These are phyloP conservation scores for Phialocephala subalpina DNA, from an alignment of 2,329 filamentous ascomycete genomes.

Conservation along the genomic window DNA sequence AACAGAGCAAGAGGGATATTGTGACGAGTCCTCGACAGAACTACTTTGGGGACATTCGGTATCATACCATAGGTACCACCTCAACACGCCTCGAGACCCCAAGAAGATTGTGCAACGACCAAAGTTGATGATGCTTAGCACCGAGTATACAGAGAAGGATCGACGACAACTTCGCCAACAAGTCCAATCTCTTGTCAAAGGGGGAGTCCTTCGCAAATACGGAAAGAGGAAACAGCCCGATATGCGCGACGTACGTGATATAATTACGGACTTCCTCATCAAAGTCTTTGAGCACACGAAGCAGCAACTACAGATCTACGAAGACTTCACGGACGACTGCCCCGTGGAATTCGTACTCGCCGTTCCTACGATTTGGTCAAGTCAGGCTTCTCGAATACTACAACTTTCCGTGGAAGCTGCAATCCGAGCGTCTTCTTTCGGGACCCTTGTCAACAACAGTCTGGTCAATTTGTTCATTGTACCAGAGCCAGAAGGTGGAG, in stretches of 20 bases:
- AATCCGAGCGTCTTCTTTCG: slow-evolving; percentile 10
- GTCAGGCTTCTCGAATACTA: slow-evolving; percentile 20
- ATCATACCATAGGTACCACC: not conserved
- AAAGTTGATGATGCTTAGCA: not conserved
- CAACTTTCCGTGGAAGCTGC: slow-evolving; percentile 18
- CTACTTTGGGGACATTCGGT: not conserved
- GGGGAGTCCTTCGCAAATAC: not conserved
- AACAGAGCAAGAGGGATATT: not conserved
- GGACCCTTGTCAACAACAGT: slow-evolving; percentile 13
- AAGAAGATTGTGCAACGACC: not conserved
- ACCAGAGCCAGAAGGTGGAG: slow-evolving; percentile 37
- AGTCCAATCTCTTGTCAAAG: not conserved
- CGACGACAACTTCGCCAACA: not conserved
- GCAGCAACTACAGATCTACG: slow-evolving; percentile 7
- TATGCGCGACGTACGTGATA: not conserved
- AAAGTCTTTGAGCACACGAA: slow-evolving; percentile 21
- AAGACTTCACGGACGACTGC: slow-evolving; percentile 2
- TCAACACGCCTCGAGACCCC: not conserved
- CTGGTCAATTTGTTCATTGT: slow-evolving; percentile 40
- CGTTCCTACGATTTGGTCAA: slow-evolving; percentile 22
- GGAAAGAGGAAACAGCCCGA: not conserved
- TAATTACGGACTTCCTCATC: not conserved
- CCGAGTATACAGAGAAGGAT: not conserved
- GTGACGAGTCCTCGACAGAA: too few relatives aligned
- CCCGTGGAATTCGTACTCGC: slow-evolving; percentile 22